These are phyloP conservation scores for Termitomyces sp. DNA, from an alignment of 768 basidiomycete genomes.

Conservation along the genomic window DNA sequence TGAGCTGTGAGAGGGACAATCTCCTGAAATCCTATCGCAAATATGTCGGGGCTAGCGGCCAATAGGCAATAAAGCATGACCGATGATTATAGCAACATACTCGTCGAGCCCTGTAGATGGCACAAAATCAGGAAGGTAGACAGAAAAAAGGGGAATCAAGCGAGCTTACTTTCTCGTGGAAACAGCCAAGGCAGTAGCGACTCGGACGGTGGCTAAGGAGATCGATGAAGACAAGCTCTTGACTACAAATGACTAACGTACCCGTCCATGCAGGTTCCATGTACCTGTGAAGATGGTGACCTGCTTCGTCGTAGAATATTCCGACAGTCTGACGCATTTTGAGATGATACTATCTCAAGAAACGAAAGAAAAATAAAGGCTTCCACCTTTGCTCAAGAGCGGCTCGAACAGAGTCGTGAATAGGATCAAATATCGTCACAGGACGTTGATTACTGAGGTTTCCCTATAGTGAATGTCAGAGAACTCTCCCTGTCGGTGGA, in stretches of 20 bases:
- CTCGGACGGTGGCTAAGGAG: slow-evolving; percentile 63
- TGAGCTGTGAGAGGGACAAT: slow-evolving; percentile 97
- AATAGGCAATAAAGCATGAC: slow-evolving; percentile 6
- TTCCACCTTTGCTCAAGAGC: slow-evolving; percentile 63
- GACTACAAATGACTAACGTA: slow-evolving; percentile 25
- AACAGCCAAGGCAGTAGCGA: slow-evolving; percentile 88
- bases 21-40: slow-evolving; percentile 92
- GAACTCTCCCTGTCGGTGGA: neutral
- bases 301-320: slow-evolving; percentile 78
- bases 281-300: slow-evolving; percentile 83
- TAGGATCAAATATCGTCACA: slow-evolving; percentile 90
- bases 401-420: slow-evolving; percentile 80
- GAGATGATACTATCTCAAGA: neutral
- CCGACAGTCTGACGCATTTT: slow-evolving; percentile 46
- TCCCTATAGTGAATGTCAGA: slow-evolving; percentile 53
- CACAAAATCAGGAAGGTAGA: neutral
- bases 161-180: slow-evolving; percentile 64
- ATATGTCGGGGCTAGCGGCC: slow-evolving; percentile 71
- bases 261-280: slow-evolving; percentile 94
- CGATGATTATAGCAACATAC: slow-evolving; percentile 28
- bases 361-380: slow-evolving; percentile 20
- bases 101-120: slow-evolving; percentile 18
- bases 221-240: neutral
- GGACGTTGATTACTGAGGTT: slow-evolving; percentile 85
- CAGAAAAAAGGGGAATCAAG: neutral